phyloP scores from a whole-genome alignment of 371 early-diverging fungal species.

The Quaeritorhiza haematococci region DNA sequence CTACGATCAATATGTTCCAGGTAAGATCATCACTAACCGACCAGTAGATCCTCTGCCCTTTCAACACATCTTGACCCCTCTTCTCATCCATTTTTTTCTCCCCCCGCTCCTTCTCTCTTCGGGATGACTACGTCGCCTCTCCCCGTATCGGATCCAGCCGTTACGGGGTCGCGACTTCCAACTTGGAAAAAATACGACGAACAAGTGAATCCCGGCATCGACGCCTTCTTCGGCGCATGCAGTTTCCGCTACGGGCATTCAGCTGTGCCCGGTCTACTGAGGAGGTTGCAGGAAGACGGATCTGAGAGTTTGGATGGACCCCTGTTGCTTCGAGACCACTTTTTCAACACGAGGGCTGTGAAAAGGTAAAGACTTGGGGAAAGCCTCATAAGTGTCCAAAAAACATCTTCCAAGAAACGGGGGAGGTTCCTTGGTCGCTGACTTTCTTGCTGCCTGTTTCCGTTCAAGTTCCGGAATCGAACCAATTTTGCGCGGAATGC shows the following conservation, averaged over 20 bases:
- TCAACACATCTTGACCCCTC: too few relatives aligned
- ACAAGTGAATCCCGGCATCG: background rate
- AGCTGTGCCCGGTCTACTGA: background rate
- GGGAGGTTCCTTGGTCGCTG: background rate
- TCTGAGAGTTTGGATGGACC: background rate
- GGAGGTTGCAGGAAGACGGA: background rate
- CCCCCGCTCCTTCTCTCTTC: too few relatives aligned
- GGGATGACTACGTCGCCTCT: too few relatives aligned
- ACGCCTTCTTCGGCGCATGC: background rate
- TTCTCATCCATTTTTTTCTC: too few relatives aligned
- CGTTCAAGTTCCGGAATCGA: too few relatives aligned
- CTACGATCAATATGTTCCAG: background rate
- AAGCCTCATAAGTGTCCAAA: too few relatives aligned
- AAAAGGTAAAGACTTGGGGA: background rate
- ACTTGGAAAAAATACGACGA: background rate
- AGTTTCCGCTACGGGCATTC: conserved; percentile 1
- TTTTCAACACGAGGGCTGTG: background rate
- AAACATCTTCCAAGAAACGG: background rate
- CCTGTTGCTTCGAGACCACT: background rate
- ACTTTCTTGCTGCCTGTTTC: too few relatives aligned
- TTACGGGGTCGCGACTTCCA: background rate
- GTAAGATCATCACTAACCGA: too few relatives aligned
- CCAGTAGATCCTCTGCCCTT: too few relatives aligned
- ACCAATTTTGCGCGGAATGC: too few relatives aligned
- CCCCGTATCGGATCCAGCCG: too few relatives aligned